Percentiles rank a stretch among this genome's conserved stretches.
phyloP scores from a whole-genome alignment of 208 protist species.

The Polymyxa betae region DNA sequence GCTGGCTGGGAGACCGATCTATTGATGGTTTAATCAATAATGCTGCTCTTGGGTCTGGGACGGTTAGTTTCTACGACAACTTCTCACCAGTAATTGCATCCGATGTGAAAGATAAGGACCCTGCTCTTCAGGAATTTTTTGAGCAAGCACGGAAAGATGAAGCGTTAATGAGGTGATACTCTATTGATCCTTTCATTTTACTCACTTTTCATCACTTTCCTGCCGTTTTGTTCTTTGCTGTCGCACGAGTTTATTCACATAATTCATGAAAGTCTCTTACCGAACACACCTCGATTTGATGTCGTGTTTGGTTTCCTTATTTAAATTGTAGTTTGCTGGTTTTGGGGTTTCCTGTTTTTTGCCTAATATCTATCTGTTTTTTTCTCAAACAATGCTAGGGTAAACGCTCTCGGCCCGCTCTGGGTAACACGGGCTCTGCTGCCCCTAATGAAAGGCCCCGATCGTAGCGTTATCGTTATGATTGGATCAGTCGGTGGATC shows the following conservation, averaged over 20 bases:
- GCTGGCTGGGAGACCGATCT: not conserved
- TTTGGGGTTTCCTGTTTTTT: no score
- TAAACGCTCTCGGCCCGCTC: conserved; percentile 16
- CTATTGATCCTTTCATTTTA: no score
- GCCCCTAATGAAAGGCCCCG: not conserved
- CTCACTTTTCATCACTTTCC: no score
- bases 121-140: not conserved
- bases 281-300: no score
- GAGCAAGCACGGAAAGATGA: not conserved
- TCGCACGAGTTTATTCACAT: no score
- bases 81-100: not conserved
- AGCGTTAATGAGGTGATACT: conserved; percentile 29
- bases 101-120: not conserved
- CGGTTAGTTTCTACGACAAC: conserved; percentile 27
- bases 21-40: conserved; percentile 14
- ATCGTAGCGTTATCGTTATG: not conserved
- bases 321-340: no score
- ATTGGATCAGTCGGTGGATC: conserved; percentile 32
- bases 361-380: no score
- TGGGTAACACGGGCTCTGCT: not conserved
- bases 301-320: no score
- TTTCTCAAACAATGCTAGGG: no score
- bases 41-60: conserved; percentile 26
- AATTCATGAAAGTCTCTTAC: no score
- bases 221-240: no score